Evolutionary conservation across 129 eudicot species (phyloP).

Genomic region (Heracleum sosnowskyi): DNA sequence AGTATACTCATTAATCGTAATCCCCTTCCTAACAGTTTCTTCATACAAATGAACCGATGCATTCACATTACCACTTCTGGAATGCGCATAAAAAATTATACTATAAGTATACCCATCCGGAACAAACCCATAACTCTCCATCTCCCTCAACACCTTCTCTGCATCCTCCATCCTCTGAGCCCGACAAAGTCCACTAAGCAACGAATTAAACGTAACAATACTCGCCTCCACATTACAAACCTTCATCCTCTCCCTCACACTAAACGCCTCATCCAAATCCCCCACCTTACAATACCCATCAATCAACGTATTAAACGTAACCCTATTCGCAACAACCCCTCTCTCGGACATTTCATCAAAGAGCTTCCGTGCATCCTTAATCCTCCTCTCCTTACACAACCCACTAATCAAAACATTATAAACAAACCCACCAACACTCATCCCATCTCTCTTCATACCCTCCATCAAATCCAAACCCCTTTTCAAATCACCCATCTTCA

Average conservation of each 20-base stretch:
- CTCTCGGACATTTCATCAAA: constrained; percentile 21
- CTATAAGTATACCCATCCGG: constrained; percentile 22
- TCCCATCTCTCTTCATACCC: constrained; percentile 5
- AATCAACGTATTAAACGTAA: constrained; percentile 18
- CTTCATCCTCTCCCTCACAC: constrained; percentile 16
- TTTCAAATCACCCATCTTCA: constrained; percentile 16
- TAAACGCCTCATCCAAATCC: constrained; percentile 18
- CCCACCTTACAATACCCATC: constrained; percentile 24
- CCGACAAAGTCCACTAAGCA: constrained; percentile 18
- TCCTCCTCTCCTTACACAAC: constrained; percentile 14
- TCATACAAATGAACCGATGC: constrained; percentile 8
- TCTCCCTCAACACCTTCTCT: constrained; percentile 14
- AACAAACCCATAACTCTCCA: constrained; percentile 15
- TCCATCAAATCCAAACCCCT: constrained; percentile 18
- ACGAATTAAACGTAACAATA: constrained; percentile 17
- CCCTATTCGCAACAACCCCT: constrained; percentile 10
- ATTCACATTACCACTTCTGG: constrained; percentile 9
- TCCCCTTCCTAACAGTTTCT: background rate
- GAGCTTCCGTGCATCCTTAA: constrained; percentile 15
- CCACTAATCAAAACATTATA: constrained; percentile 22
- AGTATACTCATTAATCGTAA: constrained; percentile 4
- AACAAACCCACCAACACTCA: constrained; percentile 14
- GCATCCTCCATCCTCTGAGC: constrained; percentile 18
- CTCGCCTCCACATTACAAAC: background rate
- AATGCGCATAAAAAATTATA: constrained; percentile 18